Evolutionary conservation across 805 yeast genomes (phyloP).

Genomic region (Ogataea corticis): DNA sequence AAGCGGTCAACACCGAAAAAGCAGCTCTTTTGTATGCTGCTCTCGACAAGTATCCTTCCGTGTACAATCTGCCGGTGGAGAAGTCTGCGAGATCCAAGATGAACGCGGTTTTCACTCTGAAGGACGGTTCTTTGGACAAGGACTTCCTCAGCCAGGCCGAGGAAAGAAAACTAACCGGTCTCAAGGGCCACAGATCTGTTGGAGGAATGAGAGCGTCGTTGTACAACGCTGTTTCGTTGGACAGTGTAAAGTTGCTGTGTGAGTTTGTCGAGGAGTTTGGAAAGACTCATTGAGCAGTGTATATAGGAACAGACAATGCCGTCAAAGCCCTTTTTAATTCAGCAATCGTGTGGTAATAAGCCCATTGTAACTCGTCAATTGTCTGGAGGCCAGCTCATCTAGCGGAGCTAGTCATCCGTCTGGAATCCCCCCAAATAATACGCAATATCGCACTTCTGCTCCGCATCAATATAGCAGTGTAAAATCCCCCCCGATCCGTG

Average conservation of each 20-base stretch:
- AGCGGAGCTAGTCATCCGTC: too few relatives aligned
- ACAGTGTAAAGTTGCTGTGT: constrained; percentile 58
- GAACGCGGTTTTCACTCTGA: constrained; percentile 89
- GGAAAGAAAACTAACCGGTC: constrained; percentile 63
- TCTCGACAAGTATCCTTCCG: constrained; percentile 62
- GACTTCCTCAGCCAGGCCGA: constrained; percentile 69
- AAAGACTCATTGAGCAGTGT: constrained; percentile 27
- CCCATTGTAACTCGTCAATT: too few relatives aligned
- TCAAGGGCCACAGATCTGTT: constrained; percentile 95
- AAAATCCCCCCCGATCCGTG: constrained; percentile 53
- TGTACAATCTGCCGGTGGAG: constrained; percentile 68
- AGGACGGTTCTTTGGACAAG: constrained; percentile 57
- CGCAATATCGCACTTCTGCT: constrained; percentile 62
- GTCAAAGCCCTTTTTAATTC: too few relatives aligned
- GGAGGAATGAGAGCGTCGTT: constrained; percentile 96
- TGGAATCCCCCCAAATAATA: constrained; percentile 53
- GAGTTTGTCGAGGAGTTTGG: constrained; percentile 64
- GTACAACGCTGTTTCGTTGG: constrained; percentile 79
- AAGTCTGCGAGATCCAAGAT: constrained; percentile 71
- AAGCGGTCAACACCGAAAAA: constrained; percentile 57
- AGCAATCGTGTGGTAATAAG: too few relatives aligned
- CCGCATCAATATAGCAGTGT: constrained; percentile 66
- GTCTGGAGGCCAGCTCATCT: too few relatives aligned
- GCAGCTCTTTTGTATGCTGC: constrained; percentile 63
- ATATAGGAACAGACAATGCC: too few relatives aligned